These are phyloP conservation scores for Pelargonium myrrhifolium DNA, from an alignment of 441 rosid genomes.

Conservation along the genomic window DNA sequence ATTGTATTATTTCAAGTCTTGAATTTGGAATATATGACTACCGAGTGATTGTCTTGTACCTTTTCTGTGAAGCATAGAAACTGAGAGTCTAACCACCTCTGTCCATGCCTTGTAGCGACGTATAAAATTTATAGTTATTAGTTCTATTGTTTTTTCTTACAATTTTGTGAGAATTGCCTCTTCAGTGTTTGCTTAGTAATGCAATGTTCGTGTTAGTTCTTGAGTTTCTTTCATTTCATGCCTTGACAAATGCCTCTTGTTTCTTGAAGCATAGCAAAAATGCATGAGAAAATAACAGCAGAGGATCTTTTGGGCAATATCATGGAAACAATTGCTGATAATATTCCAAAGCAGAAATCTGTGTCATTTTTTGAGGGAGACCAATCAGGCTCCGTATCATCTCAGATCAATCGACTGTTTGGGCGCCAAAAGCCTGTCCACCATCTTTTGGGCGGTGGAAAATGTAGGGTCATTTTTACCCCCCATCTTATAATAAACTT, in stretches of 20 bases:
- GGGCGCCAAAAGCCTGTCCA: slow-evolving; percentile 76
- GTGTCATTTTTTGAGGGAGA: slow-evolving; percentile 60
- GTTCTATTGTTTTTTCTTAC: too few relatives aligned
- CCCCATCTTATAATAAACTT: not conserved
- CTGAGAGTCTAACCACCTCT: not conserved
- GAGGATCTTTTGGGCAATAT: slow-evolving; percentile 48
- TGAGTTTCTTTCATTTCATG: not conserved
- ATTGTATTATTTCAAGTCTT: too few relatives aligned
- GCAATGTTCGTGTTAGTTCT: not conserved
- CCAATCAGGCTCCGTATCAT: slow-evolving; percentile 32
- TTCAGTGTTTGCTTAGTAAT: not conserved
- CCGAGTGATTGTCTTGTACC: too few relatives aligned
- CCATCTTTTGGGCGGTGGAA: slow-evolving; percentile 81
- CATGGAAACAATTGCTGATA: slow-evolving; percentile 54
- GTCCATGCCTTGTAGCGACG: too few relatives aligned
- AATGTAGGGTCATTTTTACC: slow-evolving; percentile 34
- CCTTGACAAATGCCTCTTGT: slow-evolving; percentile 4
- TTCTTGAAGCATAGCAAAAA: slow-evolving; percentile 33
- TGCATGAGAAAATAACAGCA: slow-evolving; percentile 63
- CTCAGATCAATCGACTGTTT: slow-evolving; percentile 58
- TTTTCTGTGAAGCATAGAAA: too few relatives aligned
- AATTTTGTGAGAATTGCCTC: too few relatives aligned
- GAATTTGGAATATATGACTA: too few relatives aligned
- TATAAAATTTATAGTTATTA: too few relatives aligned
- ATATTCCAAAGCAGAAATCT: slow-evolving; percentile 52